Conservation (phyloP, 257 asterid genomes). For the Mitragyna speciosa region DNA sequence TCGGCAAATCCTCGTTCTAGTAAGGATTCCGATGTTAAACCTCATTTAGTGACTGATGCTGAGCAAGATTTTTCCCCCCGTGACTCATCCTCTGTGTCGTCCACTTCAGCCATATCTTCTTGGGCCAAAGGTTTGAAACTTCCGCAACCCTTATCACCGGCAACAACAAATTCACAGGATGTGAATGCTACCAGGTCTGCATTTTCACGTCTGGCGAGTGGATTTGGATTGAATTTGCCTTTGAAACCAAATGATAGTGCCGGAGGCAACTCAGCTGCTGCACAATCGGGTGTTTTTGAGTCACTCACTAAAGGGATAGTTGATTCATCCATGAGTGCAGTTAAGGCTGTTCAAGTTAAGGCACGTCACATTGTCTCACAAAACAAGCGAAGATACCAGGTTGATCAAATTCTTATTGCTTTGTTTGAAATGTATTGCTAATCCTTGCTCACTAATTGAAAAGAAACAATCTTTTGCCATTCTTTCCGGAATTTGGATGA, state of each 20-base stretch:
- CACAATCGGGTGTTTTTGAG: slow-evolving; percentile 71
- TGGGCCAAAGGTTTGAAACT: slow-evolving; percentile 66
- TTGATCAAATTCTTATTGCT: slow-evolving; percentile 22
- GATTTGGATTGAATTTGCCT: slow-evolving; percentile 59
- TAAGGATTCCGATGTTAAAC: slow-evolving; percentile 45
- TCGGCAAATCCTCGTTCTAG: slow-evolving; percentile 39
- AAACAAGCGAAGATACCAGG: slow-evolving; percentile 98
- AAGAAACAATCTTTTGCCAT: neutral
- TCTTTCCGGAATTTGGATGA: neutral
- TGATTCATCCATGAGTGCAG: slow-evolving; percentile 84
- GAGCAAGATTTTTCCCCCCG: slow-evolving; percentile 41
- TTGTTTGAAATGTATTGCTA: neutral
- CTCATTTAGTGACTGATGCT: slow-evolving; percentile 32
- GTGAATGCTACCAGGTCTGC: slow-evolving; percentile 48
- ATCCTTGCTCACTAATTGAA: neutral
- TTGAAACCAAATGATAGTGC: slow-evolving; percentile 49
- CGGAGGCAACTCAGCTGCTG: slow-evolving; percentile 41
- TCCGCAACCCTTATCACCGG: slow-evolving; percentile 44
- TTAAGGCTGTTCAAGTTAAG: slow-evolving; percentile 93
- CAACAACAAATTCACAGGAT: slow-evolving; percentile 42
- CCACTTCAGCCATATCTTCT: slow-evolving; percentile 56
- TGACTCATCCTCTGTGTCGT: slow-evolving; percentile 46
- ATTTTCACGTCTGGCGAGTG: slow-evolving; percentile 85
- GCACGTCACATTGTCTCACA: slow-evolving; percentile 95
- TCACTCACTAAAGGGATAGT: slow-evolving; percentile 83